Base-by-base conservation (phyloP, 2,329 filamentous ascomycete species). In the Aspergillus sp. region DNA sequence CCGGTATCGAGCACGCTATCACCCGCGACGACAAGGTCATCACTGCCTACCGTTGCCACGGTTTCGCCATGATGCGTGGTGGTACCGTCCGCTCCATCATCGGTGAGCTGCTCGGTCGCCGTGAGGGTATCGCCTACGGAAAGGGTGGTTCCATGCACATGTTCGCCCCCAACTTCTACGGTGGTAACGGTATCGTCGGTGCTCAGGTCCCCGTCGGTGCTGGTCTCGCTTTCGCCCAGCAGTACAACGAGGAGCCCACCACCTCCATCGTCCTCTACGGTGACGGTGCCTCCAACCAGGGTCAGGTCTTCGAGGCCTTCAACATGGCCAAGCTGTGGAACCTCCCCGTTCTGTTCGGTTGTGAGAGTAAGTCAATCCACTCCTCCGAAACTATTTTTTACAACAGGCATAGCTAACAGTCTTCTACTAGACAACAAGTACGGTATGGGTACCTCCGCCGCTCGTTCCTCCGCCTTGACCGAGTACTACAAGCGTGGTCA, bases 241-340 rank as follows among this genome's bases (percentile, higher is more conserved):
- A 97, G 83, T 99, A 99, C 85, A 87, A 88, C 74, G 88, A 85
- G 74, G 88, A 90, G 83, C 90, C 92, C 83, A 94, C 92, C 76
- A 90, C 92, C 65, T 90, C 90, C 65, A 85, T 99, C 70, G 87
- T 94, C 67, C 86, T 99, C 61, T 99, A 99, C 81, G 95, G 95
- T 84, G 95, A 99, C 73, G 95, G 95, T 85, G 95, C 95, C 68
- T 91, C 90, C 85, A 99, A 99, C 86, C 95, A 99, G 85, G 95
- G 95, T 67, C 95, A 99, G 82, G 95, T 99, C 71, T 99, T 99
- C 74, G 95, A 99, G 86, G 93, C 95, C 64, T 99, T 96, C 88
- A 99, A 99, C 89, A 99, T 99, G 95, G 95, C 95, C 66, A 98
- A 98, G 87, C 88, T 99, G 69, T 99, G 95, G 95, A 93, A 95